Base-by-base conservation (phyloP, 225 moss, liverwort and hornwort genomes). In the Polytrichum formosum region DNA sequence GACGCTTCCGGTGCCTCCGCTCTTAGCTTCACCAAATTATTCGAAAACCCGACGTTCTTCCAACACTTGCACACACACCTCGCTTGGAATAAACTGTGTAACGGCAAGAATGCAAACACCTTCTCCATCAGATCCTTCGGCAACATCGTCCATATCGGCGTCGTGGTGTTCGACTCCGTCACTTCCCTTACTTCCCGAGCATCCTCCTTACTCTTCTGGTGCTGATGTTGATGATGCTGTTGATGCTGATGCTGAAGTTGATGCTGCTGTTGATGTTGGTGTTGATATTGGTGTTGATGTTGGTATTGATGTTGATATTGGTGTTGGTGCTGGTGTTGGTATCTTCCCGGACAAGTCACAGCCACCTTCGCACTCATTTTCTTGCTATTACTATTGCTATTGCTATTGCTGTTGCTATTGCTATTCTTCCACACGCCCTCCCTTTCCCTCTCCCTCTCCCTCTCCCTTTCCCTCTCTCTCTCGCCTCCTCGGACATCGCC, bases 41-140 rank as follows among this genome's bases (percentile, higher is more conserved):
- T 83, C 10, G 89, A 89, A 4, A 89, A 30, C 6, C 83, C 83
- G 17, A 85, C 77, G 63, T 61, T 81, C 75, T 83, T 71, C 89
- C 89, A 89, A 30, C 67, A 76, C 81, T 86, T 86, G 73, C 85
- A 89, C 20, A 89, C 85, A 54, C 83, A 83, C 46, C 86, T 80
- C 6, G 89, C 89, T 74, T 83, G 89, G 27, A 86, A 89, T 56
- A 89, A 54, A 37, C 80, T 79, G 26, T 86, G 89, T 62, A 89
- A 55, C 22, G 89, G 89, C 71, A 89, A 59, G 35, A 83, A 86
- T 66, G 89, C 83, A 23, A 89, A 85, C 30, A 89, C 86, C 26
- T 86, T 83, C 78, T 89, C 89, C 64, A 89, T 78, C 64, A 89
- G 72, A 86, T 89, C 89, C 63, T 89, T 89, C 53, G 89, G 89